A percentile compares a stretch with the other conserved stretches of the same genome.
Evolutionary conservation across 169 alveolate genomes (phyloP).

Genomic region (Perkinsus chesapeaki): DNA sequence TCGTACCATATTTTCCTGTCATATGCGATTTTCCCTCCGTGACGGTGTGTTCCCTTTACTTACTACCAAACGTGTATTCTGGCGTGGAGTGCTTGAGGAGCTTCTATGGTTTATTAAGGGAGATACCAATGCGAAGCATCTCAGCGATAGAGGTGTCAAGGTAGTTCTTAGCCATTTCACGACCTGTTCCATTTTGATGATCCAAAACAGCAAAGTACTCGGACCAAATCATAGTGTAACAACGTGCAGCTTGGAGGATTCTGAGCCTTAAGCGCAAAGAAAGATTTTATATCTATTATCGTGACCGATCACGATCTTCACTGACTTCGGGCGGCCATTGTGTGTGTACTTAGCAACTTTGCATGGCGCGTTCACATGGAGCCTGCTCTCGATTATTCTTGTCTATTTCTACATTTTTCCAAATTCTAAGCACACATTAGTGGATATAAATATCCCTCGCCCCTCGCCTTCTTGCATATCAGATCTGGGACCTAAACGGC

Average conservation of each 20-base stretch:
- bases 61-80: conserved; percentile 89
- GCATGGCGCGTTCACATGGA: too few species aligned
- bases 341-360: too few species aligned
- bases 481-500: conserved; percentile 96
- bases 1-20: conserved; percentile 80
- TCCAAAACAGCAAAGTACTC: too few species aligned
- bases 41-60: conserved; percentile 83
- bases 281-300: too few species aligned
- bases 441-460: conserved; percentile 1
- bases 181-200: too few species aligned
- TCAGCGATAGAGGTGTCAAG: conserved; percentile 79
- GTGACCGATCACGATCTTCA: too few species aligned
- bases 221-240: too few species aligned
- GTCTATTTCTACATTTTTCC: background rate
- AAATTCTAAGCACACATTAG: background rate
- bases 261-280: too few species aligned
- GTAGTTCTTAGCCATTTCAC: conserved; percentile 1
- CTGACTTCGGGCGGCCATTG: too few species aligned
- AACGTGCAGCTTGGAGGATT: too few species aligned
- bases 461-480: background rate
- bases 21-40: conserved; percentile 84
- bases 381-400: background rate
- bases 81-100: conserved; percentile 83
- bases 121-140: conserved; percentile 86
- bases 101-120: conserved; percentile 89